These are phyloP conservation scores for Venturia pyrina DNA, from an alignment of 2,329 filamentous ascomycete genomes.

Conservation along the genomic window DNA sequence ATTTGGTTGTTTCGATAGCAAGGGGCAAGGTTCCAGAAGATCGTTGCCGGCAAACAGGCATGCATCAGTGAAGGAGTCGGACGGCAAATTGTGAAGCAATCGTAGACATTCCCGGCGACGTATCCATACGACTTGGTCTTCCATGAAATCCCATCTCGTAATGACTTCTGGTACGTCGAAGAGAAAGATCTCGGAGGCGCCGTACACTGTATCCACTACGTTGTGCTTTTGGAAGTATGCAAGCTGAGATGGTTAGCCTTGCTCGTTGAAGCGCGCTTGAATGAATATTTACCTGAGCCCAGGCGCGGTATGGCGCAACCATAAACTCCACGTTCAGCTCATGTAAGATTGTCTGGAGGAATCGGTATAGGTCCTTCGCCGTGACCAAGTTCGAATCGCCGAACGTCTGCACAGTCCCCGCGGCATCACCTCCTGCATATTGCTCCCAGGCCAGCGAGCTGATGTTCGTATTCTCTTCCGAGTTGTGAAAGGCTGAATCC, in stretches of 20 bases:
- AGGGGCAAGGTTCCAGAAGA: slow-evolving; percentile 69
- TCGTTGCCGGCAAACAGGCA: slow-evolving; percentile 73
- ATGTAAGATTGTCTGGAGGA: slow-evolving; percentile 65
- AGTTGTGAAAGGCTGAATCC: slow-evolving; percentile 45
- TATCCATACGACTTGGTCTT: slow-evolving; percentile 52
- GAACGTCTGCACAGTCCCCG: slow-evolving; percentile 77
- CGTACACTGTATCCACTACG: slow-evolving; percentile 65
- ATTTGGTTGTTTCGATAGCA: slow-evolving; percentile 40
- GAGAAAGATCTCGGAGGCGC: slow-evolving; percentile 72
- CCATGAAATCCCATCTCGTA: slow-evolving; percentile 58
- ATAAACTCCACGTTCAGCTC: slow-evolving; percentile 62
- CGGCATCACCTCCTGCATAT: slow-evolving; percentile 72
- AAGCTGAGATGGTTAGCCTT: slow-evolving; percentile 43
- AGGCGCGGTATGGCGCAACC: slow-evolving; percentile 79
- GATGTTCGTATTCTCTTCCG: slow-evolving; percentile 54
- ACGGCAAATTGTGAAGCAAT: slow-evolving; percentile 51
- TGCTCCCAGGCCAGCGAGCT: slow-evolving; percentile 76
- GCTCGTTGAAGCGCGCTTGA: slow-evolving; percentile 14
- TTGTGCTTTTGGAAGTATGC: slow-evolving; percentile 66
- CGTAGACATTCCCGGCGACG: slow-evolving; percentile 61
- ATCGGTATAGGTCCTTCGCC: slow-evolving; percentile 62
- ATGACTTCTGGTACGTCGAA: slow-evolving; percentile 75
- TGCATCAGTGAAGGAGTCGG: slow-evolving; percentile 72
- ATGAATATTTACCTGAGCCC: slow-evolving; percentile 59
- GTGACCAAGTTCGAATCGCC: slow-evolving; percentile 44